These are phyloP conservation scores for Ricinus communis DNA, from an alignment of 345 rosid genomes.

Conservation along the genomic window DNA sequence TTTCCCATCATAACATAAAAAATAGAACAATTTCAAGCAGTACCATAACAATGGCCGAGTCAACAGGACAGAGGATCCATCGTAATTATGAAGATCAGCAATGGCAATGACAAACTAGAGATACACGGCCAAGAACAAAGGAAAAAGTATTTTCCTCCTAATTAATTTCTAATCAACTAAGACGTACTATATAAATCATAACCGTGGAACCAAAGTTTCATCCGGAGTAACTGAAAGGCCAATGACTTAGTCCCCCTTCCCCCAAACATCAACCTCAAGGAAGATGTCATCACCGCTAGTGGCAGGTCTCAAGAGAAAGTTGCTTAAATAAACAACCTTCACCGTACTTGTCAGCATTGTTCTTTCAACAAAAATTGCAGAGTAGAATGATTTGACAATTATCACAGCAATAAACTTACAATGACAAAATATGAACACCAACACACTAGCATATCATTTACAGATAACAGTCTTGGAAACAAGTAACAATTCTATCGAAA, in stretches of 20 bases:
- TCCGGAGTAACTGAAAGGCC: too few relatives aligned
- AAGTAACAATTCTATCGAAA: neutral
- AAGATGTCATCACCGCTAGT: neutral
- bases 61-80: neutral
- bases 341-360: neutral
- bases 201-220: too few relatives aligned
- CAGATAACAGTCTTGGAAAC: neutral
- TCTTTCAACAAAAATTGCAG: neutral
- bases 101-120: neutral
- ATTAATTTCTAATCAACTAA: neutral
- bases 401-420: neutral
- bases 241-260: too few relatives aligned
- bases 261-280: too few relatives aligned
- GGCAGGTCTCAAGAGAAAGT: neutral
- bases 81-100: neutral
- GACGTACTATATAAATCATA: neutral
- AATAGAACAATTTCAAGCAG: neutral
- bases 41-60: neutral
- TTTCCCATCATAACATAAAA: neutral
- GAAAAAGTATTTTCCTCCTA: neutral
- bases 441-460: neutral
- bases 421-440: neutral
- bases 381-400: neutral
- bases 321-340: neutral
- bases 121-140: neutral